These are phyloP conservation scores for Poterioochromonas sp. DNA, from an alignment of 352 stramenopile species.

Conservation along the genomic window DNA sequence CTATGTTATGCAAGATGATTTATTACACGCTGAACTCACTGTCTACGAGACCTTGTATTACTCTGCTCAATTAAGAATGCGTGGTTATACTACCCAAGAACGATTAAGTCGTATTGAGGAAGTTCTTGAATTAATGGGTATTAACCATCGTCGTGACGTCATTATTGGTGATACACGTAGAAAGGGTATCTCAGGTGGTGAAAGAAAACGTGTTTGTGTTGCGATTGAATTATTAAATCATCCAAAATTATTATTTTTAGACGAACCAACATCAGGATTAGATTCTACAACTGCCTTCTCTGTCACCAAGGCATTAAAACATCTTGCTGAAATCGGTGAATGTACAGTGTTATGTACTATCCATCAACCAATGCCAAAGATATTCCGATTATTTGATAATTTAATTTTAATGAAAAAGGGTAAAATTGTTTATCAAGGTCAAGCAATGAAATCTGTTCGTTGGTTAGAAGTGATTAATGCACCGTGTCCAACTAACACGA, in stretches of 20 bases:
- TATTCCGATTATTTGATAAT: constrained; percentile 64
- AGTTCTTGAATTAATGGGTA: constrained; percentile 7
- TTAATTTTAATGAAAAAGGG: constrained; percentile 53
- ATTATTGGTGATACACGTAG: background rate
- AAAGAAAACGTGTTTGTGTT: constrained; percentile 69
- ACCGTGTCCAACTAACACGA: constrained; percentile 34
- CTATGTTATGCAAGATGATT: constrained; percentile 34
- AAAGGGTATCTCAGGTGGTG: constrained; percentile 53
- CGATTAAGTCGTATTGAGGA: background rate
- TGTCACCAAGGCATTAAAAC: constrained; percentile 69
- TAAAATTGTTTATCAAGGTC: constrained; percentile 45
- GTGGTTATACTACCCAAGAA: background rate
- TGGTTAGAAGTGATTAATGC: constrained; percentile 35
- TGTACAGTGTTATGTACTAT: constrained; percentile 59
- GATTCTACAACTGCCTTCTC: constrained; percentile 61
- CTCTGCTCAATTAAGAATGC: background rate
- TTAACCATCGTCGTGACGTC: background rate
- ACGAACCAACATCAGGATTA: constrained; percentile 55
- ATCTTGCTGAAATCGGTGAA: constrained; percentile 61
- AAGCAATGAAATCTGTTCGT: constrained; percentile 12
- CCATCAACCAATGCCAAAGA: constrained; percentile 57
- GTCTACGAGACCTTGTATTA: constrained; percentile 14
- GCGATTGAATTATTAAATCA: constrained; percentile 64
- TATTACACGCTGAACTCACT: constrained; percentile 13
- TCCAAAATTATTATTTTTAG: constrained; percentile 65